Base-by-base conservation (phyloP, 495 filamentous ascomycete species). In the Lepraria neglecta region DNA sequence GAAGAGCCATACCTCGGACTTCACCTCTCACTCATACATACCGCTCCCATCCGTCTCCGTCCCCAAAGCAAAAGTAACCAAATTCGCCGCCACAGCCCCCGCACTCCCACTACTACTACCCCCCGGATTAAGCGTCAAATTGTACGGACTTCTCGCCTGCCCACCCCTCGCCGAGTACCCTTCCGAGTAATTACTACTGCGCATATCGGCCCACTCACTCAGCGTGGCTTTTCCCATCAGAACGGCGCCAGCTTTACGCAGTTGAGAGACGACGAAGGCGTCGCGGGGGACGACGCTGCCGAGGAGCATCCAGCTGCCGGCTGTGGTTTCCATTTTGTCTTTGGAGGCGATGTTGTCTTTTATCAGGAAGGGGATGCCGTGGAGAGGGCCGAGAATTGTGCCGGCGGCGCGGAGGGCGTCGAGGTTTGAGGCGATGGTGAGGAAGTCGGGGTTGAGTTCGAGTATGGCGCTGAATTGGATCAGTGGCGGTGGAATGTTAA, bases 131-230 rank as follows among this genome's bases (percentile, higher is more conserved):
- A 85, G 71, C 2, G 83, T 87, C 44, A 89, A 72, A 70, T 89
- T 88, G 74, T 88, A 89, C 3, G 86, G 75, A 61, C 77, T 84
- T 48, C 85, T 72, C 42, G 74, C 75, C 69, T 90, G 87, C 2
- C 87, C 87, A 21, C 86, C 86, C 48, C 84, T 77, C 4, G 71
- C 79, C 10, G 78, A 84, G 70, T 87, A 90, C 4, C 85, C 87
- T 70, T 86, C 84, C 21, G 83, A 85, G 70, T 87, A 88, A 65
- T 84, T 78, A 69, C 82, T 86, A 30, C 76, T 81, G n/a, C 87
- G 78, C 83, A 88, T 85, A 65, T 85, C 82, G 4, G 87, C 87
- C 86, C 87, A 90, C 68, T 90, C 87, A 65, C 80, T 84, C 64
- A 91, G 68, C 17, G 81, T 84, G 2, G 85, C 83, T 68, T 90